A percentile compares a stretch with the other conserved stretches of the same genome.
Evolutionary conservation across 2,329 filamentous ascomycete genomes (phyloP).

Genomic region (Clarireedia sp.): DNA sequence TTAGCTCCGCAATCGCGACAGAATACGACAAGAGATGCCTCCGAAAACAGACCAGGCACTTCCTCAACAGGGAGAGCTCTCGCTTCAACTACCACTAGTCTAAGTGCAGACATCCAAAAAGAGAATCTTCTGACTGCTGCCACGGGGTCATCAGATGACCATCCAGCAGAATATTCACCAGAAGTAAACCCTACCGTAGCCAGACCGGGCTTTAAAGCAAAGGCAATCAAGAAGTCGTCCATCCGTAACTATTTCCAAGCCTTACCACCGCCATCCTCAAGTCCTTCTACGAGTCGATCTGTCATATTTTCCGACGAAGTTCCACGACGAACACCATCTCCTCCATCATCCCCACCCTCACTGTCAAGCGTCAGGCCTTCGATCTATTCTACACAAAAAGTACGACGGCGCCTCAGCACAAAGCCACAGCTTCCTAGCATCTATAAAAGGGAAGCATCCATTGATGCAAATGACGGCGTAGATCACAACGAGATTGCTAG

Average conservation of each 20-base stretch:
- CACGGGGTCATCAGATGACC: not conserved
- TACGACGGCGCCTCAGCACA: constrained; percentile 17
- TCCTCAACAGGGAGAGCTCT: not conserved
- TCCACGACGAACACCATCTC: not conserved
- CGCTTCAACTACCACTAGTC: not conserved
- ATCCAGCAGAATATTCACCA: not conserved
- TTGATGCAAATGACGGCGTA: not conserved
- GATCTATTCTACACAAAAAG: constrained; percentile 9
- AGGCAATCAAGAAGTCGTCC: constrained; percentile 15
- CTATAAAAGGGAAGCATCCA: not conserved
- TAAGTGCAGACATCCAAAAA: not conserved
- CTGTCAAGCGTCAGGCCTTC: constrained; percentile 1
- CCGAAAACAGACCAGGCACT: no score
- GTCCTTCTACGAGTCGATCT: constrained; percentile 10
- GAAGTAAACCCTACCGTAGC: not conserved
- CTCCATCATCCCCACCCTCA: not conserved
- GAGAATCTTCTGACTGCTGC: not conserved
- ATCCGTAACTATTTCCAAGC: constrained; percentile 26
- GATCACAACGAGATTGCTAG: not conserved
- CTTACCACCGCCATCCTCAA: constrained; percentile 12
- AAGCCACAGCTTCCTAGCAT: constrained; percentile 7
- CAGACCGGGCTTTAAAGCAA: not conserved
- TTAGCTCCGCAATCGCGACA: not conserved
- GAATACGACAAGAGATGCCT: no score
- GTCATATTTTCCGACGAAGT: not conserved